Base-by-base conservation (phyloP, 202 grass and related monocot genomes). In the Setaria italica region DNA sequence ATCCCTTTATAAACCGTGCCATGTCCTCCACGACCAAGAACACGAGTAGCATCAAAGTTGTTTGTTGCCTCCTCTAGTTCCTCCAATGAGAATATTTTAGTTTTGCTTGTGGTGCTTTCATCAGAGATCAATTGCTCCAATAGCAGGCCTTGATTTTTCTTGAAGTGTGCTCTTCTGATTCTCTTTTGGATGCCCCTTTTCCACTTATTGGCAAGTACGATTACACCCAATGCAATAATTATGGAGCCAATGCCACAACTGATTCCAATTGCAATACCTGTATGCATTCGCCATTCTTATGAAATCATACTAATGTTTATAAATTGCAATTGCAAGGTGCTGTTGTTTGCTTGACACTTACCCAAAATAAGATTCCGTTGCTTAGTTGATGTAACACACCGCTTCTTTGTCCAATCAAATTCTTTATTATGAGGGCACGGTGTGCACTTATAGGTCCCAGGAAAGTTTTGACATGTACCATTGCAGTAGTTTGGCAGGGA, bases 121-220 rank as follows among this genome's bases (percentile, higher is more conserved):
- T 87, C 4, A 0, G 35, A 78, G 4, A 90, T 79, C 5, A 85
- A 30, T 77, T 92, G 83, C n/a, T 84, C 59, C 51, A 86, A 42
- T 0, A 86, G 68, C 1, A 82, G 6, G 0, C 0, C n/a, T n/a
- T n/a, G n/a, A n/a, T n/a, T n/a, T n/a, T n/a, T n/a, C n/a, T n/a
- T n/a, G n/a, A n/a, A n/a, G n/a, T n/a, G n/a, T n/a, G n/a, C n/a
- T n/a, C n/a, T n/a, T n/a, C n/a, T n/a, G n/a, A n/a, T n/a, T n/a
- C n/a, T n/a, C n/a, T n/a, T n/a, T n/a, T n/a, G n/a, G n/a, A n/a
- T n/a, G n/a, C n/a, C n/a, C n/a, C n/a, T n/a, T n/a, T n/a, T n/a
- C n/a, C n/a, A n/a, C n/a, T n/a, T n/a, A n/a, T n/a, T n/a, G n/a
- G n/a, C n/a, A n/a, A n/a, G n/a, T n/a, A n/a, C n/a, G n/a, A n/a